These are phyloP conservation scores for Leptographium wingfieldii DNA, from an alignment of 2,329 filamentous ascomycete species.

Conservation along the genomic window DNA sequence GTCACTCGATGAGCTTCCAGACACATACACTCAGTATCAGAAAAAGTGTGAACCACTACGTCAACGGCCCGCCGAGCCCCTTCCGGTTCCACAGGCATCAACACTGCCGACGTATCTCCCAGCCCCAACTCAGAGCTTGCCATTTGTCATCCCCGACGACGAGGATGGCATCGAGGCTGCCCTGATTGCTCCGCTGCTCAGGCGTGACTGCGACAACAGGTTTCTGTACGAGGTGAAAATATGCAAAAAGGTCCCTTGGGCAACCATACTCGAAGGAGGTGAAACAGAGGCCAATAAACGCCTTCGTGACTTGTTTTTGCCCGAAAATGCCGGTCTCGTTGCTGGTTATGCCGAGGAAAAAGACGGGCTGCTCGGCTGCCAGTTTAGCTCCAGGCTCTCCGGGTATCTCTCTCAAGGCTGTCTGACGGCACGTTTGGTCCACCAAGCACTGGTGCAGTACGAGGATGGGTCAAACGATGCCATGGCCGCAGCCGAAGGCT, in stretches of 20 bases:
- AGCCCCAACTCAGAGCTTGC: conserved; percentile 45
- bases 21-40: conserved; percentile 64
- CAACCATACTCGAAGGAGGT: conserved; percentile 57
- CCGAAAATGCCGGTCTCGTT: conserved; percentile 37
- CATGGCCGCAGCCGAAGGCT: conserved; percentile 37
- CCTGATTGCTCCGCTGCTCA: conserved; percentile 44
- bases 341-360: conserved; percentile 55
- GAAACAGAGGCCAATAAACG: conserved; percentile 47
- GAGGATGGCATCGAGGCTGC: conserved; percentile 39
- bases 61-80: conserved; percentile 43
- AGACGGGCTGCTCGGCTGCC: conserved; percentile 56
- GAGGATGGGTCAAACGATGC: conserved; percentile 46
- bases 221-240: background rate
- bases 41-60: conserved; percentile 62
- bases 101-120: conserved; percentile 46
- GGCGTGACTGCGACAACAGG: conserved; percentile 20
- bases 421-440: conserved; percentile 60
- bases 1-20: conserved; percentile 48
- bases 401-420: conserved; percentile 61
- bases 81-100: conserved; percentile 37
- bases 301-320: conserved; percentile 44
- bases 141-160: conserved; percentile 50
- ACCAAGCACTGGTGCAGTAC: conserved; percentile 52
- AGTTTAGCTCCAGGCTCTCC: conserved; percentile 67
- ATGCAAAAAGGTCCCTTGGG: conserved; percentile 26